Percentiles rank a stretch among this genome's conserved stretches.
Conservation (phyloP, 129 eudicot species). For the Gnaphalium uliginosum region DNA sequence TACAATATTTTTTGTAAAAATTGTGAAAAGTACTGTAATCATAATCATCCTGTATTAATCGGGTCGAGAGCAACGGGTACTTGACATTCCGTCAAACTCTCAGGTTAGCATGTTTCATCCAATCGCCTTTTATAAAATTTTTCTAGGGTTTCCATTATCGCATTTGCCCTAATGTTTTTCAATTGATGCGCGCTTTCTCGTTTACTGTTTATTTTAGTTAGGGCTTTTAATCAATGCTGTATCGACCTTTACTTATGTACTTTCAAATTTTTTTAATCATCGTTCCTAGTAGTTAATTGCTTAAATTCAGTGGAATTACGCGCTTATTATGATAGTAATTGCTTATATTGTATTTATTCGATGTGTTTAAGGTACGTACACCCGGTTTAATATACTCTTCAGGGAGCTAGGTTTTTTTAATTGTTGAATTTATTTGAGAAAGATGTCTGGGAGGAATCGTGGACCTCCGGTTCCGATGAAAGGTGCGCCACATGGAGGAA, state of each 20-base stretch:
- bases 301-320: not conserved
- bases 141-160: not conserved
- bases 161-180: not conserved
- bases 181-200: not conserved
- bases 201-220: not conserved
- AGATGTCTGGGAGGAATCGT: constrained; percentile 82
- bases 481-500: constrained; percentile 56
- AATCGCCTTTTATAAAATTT: too few relatives aligned
- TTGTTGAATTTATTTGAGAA: constrained; percentile 10
- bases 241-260: not conserved
- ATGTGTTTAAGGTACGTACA: not conserved
- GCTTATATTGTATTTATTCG: not conserved
- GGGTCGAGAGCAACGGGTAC: not conserved
- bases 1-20: too few relatives aligned
- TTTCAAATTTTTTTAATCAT: not conserved
- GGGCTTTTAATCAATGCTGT: not conserved
- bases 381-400: too few relatives aligned
- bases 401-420: constrained; percentile 12
- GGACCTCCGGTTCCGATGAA: constrained; percentile 78
- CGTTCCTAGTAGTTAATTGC: not conserved
- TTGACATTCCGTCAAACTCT: not conserved
- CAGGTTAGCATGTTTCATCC: not conserved
- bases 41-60: not conserved
- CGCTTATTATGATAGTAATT: too few relatives aligned
- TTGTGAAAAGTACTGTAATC: too few relatives aligned